Percentiles rank a stretch among this genome's conserved stretches.
phyloP scores from a whole-genome alignment of 257 asterid species.

The Cordia subcordata region DNA sequence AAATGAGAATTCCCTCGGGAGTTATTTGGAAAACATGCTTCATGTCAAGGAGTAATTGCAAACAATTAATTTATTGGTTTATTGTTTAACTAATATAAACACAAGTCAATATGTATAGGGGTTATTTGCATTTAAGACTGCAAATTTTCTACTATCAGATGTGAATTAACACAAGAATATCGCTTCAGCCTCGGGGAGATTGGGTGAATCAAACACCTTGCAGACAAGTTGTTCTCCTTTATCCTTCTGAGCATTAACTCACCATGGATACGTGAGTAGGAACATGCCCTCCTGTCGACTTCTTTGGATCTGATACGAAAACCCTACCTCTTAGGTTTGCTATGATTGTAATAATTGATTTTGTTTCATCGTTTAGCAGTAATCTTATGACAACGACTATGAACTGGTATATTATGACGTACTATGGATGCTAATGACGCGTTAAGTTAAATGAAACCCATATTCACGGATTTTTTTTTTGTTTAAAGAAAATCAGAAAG shows the following conservation, averaged over 20 bases:
- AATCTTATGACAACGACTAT: background rate
- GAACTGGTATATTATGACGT: background rate
- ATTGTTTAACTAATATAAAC: too few relatives aligned
- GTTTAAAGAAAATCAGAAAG: too few relatives aligned
- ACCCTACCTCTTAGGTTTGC: constrained; percentile 99
- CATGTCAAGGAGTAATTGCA: constrained; percentile 54
- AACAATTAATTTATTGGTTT: too few relatives aligned
- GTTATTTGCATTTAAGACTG: background rate
- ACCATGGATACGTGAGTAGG: constrained; percentile 96
- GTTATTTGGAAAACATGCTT: constrained; percentile 81
- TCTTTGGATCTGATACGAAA: constrained; percentile 94
- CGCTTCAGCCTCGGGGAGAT: constrained; percentile 98
- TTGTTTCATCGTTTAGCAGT: constrained; percentile 16
- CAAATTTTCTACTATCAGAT: too few relatives aligned
- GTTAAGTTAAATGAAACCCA: too few relatives aligned
- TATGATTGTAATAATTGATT: constrained; percentile 92
- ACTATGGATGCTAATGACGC: too few relatives aligned
- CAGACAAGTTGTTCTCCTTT: constrained; percentile 99
- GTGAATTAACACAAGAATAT: too few relatives aligned
- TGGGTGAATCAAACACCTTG: constrained; percentile 97
- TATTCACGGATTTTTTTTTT: too few relatives aligned
- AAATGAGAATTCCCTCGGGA: too few relatives aligned
- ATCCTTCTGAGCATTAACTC: constrained; percentile 97
- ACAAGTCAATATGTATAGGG: background rate
- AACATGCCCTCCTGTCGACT: constrained; percentile 98